Base-by-base conservation (phyloP, 345 rosid genomes). In the Populus ilicifolia region DNA sequence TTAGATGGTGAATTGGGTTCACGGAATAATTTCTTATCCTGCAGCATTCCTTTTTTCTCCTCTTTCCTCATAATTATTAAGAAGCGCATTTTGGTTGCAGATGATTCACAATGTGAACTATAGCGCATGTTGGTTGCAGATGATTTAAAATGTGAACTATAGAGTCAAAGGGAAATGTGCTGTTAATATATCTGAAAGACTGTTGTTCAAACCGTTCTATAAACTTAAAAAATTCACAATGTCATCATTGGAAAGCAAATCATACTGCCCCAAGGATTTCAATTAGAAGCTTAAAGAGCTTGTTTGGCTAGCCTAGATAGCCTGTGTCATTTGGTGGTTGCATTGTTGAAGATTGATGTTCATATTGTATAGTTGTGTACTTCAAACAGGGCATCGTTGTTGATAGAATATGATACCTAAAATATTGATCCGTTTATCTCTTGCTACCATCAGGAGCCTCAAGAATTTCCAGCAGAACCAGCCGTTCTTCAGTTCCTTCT, bases 401-500 rank as follows among this genome's bases (percentile, higher is more conserved):
- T 71, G 33, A 38, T 67, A 21, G 38, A 25, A 38, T 56, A 30
- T 39, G 35, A 61, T 33, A 18, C 12, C 13, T 36, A 6, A 36
- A n/a, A 33, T 6, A 8, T 21, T 25, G 25, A 56, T 77, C 74
- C 7, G 16, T 38, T 69, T 75, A 74, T 67, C 70, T 72, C 27
- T 79, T 84, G n/a, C 77, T 68, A 80, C 80, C 84, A 16, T 83
- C 87, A 46, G 93, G 86, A 73, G 82, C 86, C 54, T 90, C 93
- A 59, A 89, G 88, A 86, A 79, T 77, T 77, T 90, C 93, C 20
- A 89, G 91, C 89, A 93, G 80, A 86, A 90, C 88, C 46, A 90
- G 92, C 81, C 92, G 89, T 67, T 91, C 95, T 18, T 88, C 90
- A 8, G 85, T 81, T 30, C 95, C 89, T 43, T 89, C 94, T 27